Base-by-base conservation (phyloP, 164 flowering plant species). In the Aristolochia californica region DNA sequence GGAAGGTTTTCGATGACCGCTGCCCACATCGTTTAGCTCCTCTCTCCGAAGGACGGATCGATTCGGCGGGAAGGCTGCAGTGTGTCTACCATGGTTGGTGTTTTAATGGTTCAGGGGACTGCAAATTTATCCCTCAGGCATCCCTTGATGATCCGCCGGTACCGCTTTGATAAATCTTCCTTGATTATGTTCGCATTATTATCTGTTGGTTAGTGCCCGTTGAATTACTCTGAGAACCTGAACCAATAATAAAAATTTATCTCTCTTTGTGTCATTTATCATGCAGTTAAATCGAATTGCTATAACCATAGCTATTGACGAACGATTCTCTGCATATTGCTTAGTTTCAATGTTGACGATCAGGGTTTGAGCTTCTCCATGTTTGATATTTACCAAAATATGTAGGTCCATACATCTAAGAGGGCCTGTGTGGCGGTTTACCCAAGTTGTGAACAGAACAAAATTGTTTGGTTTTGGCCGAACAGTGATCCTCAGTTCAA, bases 41-140 rank as follows among this genome's bases (percentile, higher is more conserved):
- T 0, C 67, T 93, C 49, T 88, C 97, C 3, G 97, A 93, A 65
- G 98, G 98, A 2, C 68, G 91, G 68, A 83, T 91, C 48, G 98
- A 87, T 72, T 82, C 80, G 58, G 80, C 83, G 86, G 97, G 97
- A 0, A 73, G 97, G 62, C 62, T 93, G 76, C 98, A 93, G 70
- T 93, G 98, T 66, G 95, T 85, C 45, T 88, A 93, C 65, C 98
- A 93, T 71, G 98, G 97, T 5, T 87, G 97, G 98, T 93, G 95
- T 57, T 91, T 91, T 55, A 70, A 70, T 74, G 98, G 96, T 45
- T 64, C 86, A 27, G 98, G 96, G 56, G 82, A 80, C 54, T 91
- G 96, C 72, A 80, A 88, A 58, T 66, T 85, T 61, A 86, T 91
- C 58, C 98, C 98, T 66, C 98, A 91, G 48, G 89, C 96, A 2